Base-by-base conservation (phyloP, 768 basidiomycete genomes). In the Lactarius tabidus region DNA sequence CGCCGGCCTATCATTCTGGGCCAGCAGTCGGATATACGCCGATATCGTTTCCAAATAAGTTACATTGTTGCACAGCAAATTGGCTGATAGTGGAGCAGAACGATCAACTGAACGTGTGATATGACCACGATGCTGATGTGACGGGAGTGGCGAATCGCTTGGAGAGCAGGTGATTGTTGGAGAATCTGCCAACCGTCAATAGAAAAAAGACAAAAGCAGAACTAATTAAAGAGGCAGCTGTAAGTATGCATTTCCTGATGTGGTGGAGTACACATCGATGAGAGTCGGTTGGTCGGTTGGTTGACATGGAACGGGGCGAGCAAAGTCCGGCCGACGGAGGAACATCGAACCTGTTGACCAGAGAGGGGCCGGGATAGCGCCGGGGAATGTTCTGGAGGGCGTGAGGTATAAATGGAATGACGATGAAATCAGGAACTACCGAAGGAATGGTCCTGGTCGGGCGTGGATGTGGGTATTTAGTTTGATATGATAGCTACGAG, bases 291-390 rank as follows among this genome's bases (percentile, higher is more conserved):
- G 26, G 48, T 41, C 63, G 41, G 41, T 51, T 51, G 41, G 41
- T 51, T 51, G 48, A 51, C 48, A 51, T 41, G 60, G 54, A 18
- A 45, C 38, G 65, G 65, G 56, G 60, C 65, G 61, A 62, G 57
- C 45, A 66, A 62, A 66, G 52, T 66, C 65, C 65, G 65, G 43
- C 60, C 48, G 60, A 38, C 64, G 64, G 65, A 48, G 54, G 51
- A 53, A 59, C 39, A 57, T 62, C 61, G 57, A 62, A 48, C 29
- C 14, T 59, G 53, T 43, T 26, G 31, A 51, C 56, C 15, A 54
- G 62, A 18, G 20, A n/a, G 48, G 29, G 35, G 3, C 64, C 64
- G 56, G 65, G 38, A 53, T 52, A 58, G 60, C 60, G 60, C 65
- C 65, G 60, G 62, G 18, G 60, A 66, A 66, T 58, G 60, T 66